Evolutionary conservation across 768 basidiomycete genomes (phyloP).

Genomic region (Chalciporus pseudorubinellus): DNA sequence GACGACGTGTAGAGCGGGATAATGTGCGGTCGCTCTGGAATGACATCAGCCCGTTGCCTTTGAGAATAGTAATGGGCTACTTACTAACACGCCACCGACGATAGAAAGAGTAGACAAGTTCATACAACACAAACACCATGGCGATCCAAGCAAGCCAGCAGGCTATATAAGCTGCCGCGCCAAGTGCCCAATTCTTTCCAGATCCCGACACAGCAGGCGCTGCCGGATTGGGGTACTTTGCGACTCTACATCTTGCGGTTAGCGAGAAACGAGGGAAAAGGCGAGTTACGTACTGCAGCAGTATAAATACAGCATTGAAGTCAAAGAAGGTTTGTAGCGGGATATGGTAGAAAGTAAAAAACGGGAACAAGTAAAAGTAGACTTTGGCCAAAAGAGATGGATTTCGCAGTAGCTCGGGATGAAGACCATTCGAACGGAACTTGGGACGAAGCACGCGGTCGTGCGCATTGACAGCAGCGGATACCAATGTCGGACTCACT

Average conservation of each 20-base stretch:
- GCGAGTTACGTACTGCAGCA: constrained; percentile 66
- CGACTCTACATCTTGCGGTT: constrained; percentile 49
- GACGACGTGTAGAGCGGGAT: constrained; percentile 82
- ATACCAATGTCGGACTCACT: constrained; percentile 43
- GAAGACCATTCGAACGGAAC: constrained; percentile 66
- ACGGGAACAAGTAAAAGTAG: constrained; percentile 68
- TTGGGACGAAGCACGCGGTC: constrained; percentile 50
- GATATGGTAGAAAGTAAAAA: constrained; percentile 69
- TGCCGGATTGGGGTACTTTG: constrained; percentile 69
- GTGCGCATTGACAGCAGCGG: constrained; percentile 34
- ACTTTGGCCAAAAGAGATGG: constrained; percentile 53
- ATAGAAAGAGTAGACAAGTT: constrained; percentile 70
- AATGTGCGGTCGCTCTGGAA: constrained; percentile 76
- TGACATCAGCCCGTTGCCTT: constrained; percentile 7
- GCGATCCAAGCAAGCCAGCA: constrained; percentile 78
- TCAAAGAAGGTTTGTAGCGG: constrained; percentile 83
- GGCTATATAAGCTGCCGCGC: constrained; percentile 76
- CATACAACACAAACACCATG: constrained; percentile 73
- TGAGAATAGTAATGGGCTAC: constrained; percentile 35
- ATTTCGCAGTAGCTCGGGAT: constrained; percentile 63
- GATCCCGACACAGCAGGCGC: constrained; percentile 69
- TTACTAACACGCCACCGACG: constrained; percentile 78
- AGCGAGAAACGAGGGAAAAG: constrained; percentile 8
- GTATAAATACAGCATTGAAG: constrained; percentile 81
- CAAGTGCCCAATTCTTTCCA: constrained; percentile 79